Percentiles rank a stretch among this genome's conserved stretches.
Conservation (phyloP, 805 yeast genomes). For the Wickerhamiella hasegawae region DNA sequence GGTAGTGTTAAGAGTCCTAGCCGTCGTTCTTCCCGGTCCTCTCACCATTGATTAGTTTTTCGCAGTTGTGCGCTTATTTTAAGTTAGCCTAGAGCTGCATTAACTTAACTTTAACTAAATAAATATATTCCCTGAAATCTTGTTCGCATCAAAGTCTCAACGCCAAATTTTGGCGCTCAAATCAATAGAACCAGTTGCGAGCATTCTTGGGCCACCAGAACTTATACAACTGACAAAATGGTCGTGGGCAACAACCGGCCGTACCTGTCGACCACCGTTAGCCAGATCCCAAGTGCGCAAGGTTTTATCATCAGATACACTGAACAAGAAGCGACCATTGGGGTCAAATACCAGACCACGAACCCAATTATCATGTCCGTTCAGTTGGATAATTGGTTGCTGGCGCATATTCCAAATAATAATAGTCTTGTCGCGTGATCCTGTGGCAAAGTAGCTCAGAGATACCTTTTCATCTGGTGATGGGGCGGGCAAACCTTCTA, state of each 20-base stretch:
- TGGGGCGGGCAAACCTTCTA: conserved; percentile 24
- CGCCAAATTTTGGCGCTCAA: conserved; percentile 40
- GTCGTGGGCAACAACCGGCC: conserved; percentile 43
- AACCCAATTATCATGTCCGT: conserved; percentile 83
- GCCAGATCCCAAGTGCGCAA: conserved; percentile 65
- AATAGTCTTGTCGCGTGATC: conserved; percentile 62
- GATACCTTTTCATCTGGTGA: conserved; percentile 6
- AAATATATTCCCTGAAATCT: not conserved
- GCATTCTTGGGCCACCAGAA: conserved; percentile 26
- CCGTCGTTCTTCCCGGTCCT: not conserved
- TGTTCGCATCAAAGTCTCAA: not conserved
- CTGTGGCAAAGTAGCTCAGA: conserved; percentile 53
- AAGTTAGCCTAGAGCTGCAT: too few species aligned
- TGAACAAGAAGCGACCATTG: conserved; percentile 48
- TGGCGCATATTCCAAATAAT: conserved; percentile 65
- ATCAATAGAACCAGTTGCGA: conserved; percentile 52
- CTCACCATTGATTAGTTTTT: too few species aligned
- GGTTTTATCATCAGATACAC: conserved; percentile 67
- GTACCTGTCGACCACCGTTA: conserved; percentile 28
- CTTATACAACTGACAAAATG: conserved; percentile 54
- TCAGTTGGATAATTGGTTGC: conserved; percentile 35
- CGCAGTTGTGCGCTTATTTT: too few species aligned
- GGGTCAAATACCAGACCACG: conserved; percentile 58
- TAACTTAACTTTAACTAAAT: not conserved
- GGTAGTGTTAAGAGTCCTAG: not conserved